phyloP scores from a whole-genome alignment of 371 early-diverging fungal genomes.

The Lichtheimia ornata region DNA sequence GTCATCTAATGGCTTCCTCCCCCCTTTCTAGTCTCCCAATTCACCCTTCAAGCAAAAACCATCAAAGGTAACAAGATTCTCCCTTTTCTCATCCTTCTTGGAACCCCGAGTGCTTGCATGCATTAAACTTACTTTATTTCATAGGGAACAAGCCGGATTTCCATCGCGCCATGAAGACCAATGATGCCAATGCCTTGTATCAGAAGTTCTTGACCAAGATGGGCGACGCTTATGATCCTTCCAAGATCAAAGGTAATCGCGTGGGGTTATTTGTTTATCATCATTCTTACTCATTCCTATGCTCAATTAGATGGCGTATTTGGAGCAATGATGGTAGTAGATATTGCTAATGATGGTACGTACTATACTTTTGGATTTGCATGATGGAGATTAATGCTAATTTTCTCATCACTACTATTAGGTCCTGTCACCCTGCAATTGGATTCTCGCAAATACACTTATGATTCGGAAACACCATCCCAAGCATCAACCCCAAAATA shows the following conservation, averaged over 20 bases:
- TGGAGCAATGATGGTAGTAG: conserved; percentile 88
- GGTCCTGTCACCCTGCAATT: conserved; percentile 81
- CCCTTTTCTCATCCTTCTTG: background rate
- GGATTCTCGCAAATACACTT: conserved; percentile 69
- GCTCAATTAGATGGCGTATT: conserved; percentile 66
- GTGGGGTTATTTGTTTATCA: background rate
- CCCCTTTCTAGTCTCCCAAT: conserved; percentile 70
- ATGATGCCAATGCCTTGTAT: conserved; percentile 70
- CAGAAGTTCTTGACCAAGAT: conserved; percentile 69
- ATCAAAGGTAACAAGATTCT: conserved; percentile 55
- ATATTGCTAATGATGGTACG: conserved; percentile 78
- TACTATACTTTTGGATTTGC: conserved; percentile 19
- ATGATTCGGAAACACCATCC: conserved; percentile 13
- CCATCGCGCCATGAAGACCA: conserved; percentile 81
- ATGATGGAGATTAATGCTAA: background rate
- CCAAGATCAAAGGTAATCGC: conserved; percentile 68
- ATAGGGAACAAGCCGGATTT: conserved; percentile 87
- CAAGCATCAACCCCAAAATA: background rate
- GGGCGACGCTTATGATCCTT: conserved; percentile 60
- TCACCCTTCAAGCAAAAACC: conserved; percentile 79
- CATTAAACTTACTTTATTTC: background rate
- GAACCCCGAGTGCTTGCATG: background rate
- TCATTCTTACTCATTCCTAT: background rate
- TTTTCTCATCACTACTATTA: conserved; percentile 9
- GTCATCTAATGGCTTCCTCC: too few relatives aligned